Evolutionary conservation across 208 protist genomes (phyloP).

Genomic region (Crithidia expoeki): DNA sequence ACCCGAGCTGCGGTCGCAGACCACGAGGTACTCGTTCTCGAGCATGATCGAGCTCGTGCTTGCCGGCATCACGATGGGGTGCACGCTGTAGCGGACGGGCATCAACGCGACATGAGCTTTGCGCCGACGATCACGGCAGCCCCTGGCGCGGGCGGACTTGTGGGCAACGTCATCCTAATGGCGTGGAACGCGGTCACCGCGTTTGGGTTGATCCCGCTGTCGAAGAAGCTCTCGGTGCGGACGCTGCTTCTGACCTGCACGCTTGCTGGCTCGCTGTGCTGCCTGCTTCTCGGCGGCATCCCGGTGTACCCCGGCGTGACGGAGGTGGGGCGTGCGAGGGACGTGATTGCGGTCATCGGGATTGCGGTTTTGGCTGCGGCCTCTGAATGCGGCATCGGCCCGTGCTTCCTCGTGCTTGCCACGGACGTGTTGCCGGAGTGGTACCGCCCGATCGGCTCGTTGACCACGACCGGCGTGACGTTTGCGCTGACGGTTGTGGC

Average conservation of each 20-base stretch:
- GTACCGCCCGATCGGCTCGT: constrained; percentile 59
- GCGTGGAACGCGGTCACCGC: constrained; percentile 61
- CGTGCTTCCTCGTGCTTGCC: constrained; percentile 64
- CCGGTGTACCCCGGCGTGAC: constrained; percentile 64
- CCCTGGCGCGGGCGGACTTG: constrained; percentile 43
- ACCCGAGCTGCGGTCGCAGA: constrained; percentile 1
- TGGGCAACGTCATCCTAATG: constrained; percentile 72
- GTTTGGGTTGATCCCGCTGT: constrained; percentile 56
- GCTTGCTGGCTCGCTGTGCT: constrained; percentile 42
- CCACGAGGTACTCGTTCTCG: constrained; percentile 22
- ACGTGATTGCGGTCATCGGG: constrained; percentile 51
- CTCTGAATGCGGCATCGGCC: constrained; percentile 61
- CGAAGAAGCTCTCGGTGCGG: constrained; percentile 47
- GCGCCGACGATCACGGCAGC: constrained; percentile 60
- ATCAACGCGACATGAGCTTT: constrained; percentile 81
- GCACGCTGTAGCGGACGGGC: constrained; percentile 64
- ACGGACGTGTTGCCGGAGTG: constrained; percentile 67
- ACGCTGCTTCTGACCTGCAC: constrained; percentile 44
- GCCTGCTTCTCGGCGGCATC: constrained; percentile 58
- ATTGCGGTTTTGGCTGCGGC: constrained; percentile 59
- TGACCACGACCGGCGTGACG: constrained; percentile 46
- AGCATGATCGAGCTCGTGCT: constrained; percentile 39
- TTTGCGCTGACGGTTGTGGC: constrained; percentile 70
- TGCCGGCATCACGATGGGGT: constrained; percentile 41
- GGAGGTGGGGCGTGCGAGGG: constrained; percentile 21